Percentiles rank a stretch among this genome's conserved stretches.
These are phyloP conservation scores for Thuidium tamariscinum DNA, from an alignment of 225 moss, liverwort and hornwort species.

Conservation along the genomic window DNA sequence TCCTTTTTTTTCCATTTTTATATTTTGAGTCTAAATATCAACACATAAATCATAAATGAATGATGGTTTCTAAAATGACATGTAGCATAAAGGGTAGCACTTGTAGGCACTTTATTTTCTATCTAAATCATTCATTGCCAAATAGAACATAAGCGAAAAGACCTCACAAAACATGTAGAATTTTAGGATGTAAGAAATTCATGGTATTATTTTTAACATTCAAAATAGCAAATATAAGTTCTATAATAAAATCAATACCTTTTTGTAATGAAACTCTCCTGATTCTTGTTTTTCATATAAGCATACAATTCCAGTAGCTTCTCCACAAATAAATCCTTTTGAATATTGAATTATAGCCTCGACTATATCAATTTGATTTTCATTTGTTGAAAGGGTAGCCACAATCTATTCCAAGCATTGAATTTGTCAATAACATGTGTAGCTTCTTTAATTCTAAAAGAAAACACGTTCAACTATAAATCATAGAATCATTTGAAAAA, in stretches of 20 bases:
- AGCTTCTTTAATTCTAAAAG: background rate
- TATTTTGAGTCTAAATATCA: slow-evolving; percentile 4
- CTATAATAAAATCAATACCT: background rate
- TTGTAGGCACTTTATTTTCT: fast-evolving
- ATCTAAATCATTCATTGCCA: background rate
- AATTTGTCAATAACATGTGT: background rate
- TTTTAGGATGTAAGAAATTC: background rate
- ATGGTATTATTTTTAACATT: background rate
- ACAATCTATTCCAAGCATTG: slow-evolving; percentile 35
- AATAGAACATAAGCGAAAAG: no score
- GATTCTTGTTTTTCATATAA: slow-evolving; percentile 59
- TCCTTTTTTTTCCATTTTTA: slow-evolving; percentile 65
- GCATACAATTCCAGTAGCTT: slow-evolving; percentile 32
- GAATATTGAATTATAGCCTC: slow-evolving; percentile 75
- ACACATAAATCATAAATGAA: background rate
- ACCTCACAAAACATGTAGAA: background rate
- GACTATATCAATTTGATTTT: slow-evolving; percentile 20
- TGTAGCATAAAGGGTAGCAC: fast-evolving
- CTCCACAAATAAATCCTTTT: slow-evolving; percentile 78
- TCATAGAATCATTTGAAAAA: no score
- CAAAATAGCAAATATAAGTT: background rate
- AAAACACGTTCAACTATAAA: background rate
- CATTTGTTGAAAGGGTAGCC: slow-evolving; percentile 23
- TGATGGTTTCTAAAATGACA: background rate
- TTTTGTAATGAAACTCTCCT: slow-evolving; percentile 64